These are phyloP conservation scores for Phytophthora hybrid DNA, from an alignment of 352 stramenopile genomes.

Conservation along the genomic window DNA sequence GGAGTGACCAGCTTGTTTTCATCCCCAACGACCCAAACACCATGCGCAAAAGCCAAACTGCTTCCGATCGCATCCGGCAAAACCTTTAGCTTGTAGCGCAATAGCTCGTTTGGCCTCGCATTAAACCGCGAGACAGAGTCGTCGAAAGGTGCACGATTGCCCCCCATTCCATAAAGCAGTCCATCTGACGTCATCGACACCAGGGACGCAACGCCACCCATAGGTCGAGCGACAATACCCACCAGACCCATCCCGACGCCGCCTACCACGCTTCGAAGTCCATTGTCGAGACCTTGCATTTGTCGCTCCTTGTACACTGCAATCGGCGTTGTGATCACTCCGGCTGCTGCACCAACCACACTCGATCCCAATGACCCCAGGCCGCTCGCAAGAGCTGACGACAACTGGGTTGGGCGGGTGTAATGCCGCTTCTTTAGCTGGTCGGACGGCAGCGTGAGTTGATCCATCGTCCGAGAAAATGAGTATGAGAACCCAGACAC, in stretches of 20 bases:
- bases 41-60: conserved; percentile 70
- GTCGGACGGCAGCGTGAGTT: conserved; percentile 72
- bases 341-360: conserved; percentile 78
- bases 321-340: conserved; percentile 81
- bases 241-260: conserved; percentile 84
- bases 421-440: conserved; percentile 74
- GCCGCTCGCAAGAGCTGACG: conserved; percentile 67
- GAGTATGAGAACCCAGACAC: conserved; percentile 86
- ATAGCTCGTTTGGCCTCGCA: conserved; percentile 67
- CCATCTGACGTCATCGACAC: conserved; percentile 83
- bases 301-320: conserved; percentile 77
- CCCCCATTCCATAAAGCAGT: conserved; percentile 67
- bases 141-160: conserved; percentile 47
- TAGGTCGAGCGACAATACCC: conserved; percentile 77
- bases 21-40: conserved; percentile 60
- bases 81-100: conserved; percentile 85
- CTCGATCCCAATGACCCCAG: conserved; percentile 77
- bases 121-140: conserved; percentile 48
- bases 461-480: conserved; percentile 83
- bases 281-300: conserved; percentile 64
- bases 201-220: conserved; percentile 81
- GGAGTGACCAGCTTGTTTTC: conserved; percentile 31
- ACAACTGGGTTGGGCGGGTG: conserved; percentile 67
- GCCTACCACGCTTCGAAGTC: conserved; percentile 70
- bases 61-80: conserved; percentile 55